phyloP scores from a whole-genome alignment of 2,329 filamentous ascomycete genomes.

The Zalaria sp. region DNA sequence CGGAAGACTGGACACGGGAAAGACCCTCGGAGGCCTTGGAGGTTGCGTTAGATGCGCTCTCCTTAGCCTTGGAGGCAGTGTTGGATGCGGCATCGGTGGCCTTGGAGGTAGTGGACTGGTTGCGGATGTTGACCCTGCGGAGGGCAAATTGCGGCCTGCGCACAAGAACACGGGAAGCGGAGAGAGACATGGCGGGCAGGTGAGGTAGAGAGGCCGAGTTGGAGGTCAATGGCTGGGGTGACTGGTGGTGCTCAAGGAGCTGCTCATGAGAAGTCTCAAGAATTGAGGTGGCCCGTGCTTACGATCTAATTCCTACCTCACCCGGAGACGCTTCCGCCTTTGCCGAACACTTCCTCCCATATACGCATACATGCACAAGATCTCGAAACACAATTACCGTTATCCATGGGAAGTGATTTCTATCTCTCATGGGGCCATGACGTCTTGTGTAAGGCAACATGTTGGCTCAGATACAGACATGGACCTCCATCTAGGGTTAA shows the following conservation, averaged over 20 bases:
- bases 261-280: background rate
- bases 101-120: slow-evolving; percentile 35
- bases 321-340: background rate
- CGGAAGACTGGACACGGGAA: slow-evolving; percentile 65
- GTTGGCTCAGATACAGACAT: too few relatives aligned
- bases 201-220: background rate
- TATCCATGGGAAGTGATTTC: too few relatives aligned
- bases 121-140: slow-evolving; percentile 28
- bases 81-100: slow-evolving; percentile 26
- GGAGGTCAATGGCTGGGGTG: background rate
- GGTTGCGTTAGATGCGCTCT: slow-evolving; percentile 23
- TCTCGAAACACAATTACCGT: too few relatives aligned
- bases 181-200: slow-evolving; percentile 30
- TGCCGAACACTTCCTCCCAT: background rate
- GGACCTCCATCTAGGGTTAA: too few relatives aligned
- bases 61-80: slow-evolving; percentile 25
- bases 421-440: too few relatives aligned
- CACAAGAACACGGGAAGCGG: slow-evolving; percentile 30
- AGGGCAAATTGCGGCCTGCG: slow-evolving; percentile 25
- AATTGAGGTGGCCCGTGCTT: too few relatives aligned
- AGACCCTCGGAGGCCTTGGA: slow-evolving; percentile 70
- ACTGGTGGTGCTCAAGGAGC: background rate
- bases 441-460: too few relatives aligned
- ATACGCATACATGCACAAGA: background rate
- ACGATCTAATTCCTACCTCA: too few relatives aligned